Percentiles rank a stretch among this genome's conserved stretches.
Evolutionary conservation across 768 basidiomycete genomes (phyloP).

Genomic region (Termitomyces eurrhizus): DNA sequence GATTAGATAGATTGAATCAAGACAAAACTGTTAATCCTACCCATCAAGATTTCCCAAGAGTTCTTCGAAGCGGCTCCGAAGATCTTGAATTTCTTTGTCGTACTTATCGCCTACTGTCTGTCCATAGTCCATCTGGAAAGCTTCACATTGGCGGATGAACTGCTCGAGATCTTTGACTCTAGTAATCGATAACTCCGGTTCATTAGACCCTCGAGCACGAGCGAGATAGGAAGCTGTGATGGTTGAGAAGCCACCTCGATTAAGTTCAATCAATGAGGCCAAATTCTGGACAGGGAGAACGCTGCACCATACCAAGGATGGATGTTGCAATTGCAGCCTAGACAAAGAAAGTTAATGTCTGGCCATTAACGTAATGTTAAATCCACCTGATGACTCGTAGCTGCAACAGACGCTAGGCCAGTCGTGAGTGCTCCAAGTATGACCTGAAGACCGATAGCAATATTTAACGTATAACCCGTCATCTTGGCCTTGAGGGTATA

Average conservation of each 20-base stretch:
- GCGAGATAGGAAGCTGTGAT: constrained; percentile 71
- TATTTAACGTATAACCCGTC: constrained; percentile 34
- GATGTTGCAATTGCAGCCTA: constrained; percentile 35
- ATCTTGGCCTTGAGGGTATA: constrained; percentile 42
- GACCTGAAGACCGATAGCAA: constrained; percentile 62
- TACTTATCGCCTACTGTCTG: constrained; percentile 31
- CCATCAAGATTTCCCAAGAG: constrained; percentile 39
- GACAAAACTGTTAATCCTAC: constrained; percentile 17
- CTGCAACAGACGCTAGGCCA: constrained; percentile 48
- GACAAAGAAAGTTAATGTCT: neutral
- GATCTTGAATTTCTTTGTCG: constrained; percentile 30
- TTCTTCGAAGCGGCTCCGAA: constrained; percentile 42
- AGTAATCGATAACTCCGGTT: constrained; percentile 60
- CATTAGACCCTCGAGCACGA: constrained; percentile 61
- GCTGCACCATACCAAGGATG: constrained; percentile 27
- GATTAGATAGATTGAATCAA: neutral
- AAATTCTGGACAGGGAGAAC: neutral
- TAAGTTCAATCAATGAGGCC: neutral
- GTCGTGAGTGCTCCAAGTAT: constrained; percentile 65
- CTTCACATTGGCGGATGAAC: constrained; percentile 58
- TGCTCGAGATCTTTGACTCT: constrained; percentile 60
- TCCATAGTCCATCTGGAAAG: constrained; percentile 57
- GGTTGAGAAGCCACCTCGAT: constrained; percentile 59
- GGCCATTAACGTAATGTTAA: neutral
- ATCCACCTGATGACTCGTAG: constrained; percentile 36